Evolutionary conservation across 2,329 filamentous ascomycete genomes (phyloP).

Genomic region (Claviceps cyperi): DNA sequence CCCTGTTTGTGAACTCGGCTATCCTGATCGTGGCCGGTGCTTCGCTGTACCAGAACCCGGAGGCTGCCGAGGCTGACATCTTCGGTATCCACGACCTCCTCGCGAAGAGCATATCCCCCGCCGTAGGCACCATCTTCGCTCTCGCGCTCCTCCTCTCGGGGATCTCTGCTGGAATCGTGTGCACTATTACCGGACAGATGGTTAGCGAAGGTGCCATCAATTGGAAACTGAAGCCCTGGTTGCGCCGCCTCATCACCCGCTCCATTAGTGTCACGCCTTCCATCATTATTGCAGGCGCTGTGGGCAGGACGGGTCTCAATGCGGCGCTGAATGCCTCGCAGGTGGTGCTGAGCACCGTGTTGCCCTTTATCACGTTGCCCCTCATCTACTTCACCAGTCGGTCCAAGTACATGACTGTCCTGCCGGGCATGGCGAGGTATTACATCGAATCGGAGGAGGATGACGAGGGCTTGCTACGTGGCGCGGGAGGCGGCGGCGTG

Average conservation of each 20-base stretch:
- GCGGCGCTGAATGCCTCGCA: constrained; percentile 62
- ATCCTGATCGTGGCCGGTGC: constrained; percentile 74
- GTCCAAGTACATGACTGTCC: constrained; percentile 65
- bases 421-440: constrained; percentile 26
- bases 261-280: constrained; percentile 68
- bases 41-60: constrained; percentile 49
- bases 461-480: constrained; percentile 6
- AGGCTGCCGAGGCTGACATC: constrained; percentile 56
- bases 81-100: constrained; percentile 72
- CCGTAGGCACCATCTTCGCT: constrained; percentile 72
- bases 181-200: constrained; percentile 83
- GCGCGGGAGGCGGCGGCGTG: constrained; percentile 15
- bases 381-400: constrained; percentile 76
- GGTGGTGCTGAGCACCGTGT: constrained; percentile 61
- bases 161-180: constrained; percentile 70
- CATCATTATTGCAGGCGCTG: constrained; percentile 69
- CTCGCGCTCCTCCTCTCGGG: constrained; percentile 69
- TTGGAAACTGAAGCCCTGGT: constrained; percentile 63
- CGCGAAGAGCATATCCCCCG: constrained; percentile 51
- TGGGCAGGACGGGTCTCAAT: constrained; percentile 56
- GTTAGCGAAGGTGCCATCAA: constrained; percentile 69
- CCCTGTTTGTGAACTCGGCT: constrained; percentile 69
- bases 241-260: constrained; percentile 63
- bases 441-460: constrained; percentile 13
- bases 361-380: constrained; percentile 73